Conservation (phyloP, 345 rosid genomes). For the Firmiana major region DNA sequence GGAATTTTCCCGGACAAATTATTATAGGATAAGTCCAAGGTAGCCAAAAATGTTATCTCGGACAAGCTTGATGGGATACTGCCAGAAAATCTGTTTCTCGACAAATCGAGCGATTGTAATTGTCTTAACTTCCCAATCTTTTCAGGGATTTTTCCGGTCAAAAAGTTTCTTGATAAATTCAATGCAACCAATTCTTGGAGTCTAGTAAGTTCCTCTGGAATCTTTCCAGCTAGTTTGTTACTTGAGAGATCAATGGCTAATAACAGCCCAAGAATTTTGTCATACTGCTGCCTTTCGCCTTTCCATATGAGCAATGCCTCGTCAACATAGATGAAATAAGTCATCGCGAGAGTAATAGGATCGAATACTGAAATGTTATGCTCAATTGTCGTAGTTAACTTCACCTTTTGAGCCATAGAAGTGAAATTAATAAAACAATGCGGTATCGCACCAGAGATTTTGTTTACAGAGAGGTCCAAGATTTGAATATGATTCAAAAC, state of each 20-base stretch:
- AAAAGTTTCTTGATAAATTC: conserved; percentile 10
- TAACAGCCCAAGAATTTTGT: neutral
- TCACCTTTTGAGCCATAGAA: neutral
- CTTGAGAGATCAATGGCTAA: conserved; percentile 14
- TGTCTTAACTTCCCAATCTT: conserved; percentile 21
- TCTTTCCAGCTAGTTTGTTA: conserved; percentile 28
- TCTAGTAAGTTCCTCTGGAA: conserved; percentile 25
- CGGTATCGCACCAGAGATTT: neutral
- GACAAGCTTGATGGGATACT: conserved; percentile 23
- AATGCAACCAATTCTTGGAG: conserved; percentile 13
- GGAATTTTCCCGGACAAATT: conserved; percentile 16
- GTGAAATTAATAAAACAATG: neutral
- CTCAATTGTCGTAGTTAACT: neutral
- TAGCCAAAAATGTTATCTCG: neutral
- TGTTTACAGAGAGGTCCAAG: neutral
- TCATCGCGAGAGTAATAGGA: no score
- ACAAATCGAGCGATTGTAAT: conserved; percentile 25
- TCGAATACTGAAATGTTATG: neutral
- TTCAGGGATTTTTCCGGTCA: conserved; percentile 21
- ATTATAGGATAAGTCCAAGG: conserved; percentile 10
- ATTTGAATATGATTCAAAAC: neutral
- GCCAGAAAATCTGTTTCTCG: conserved; percentile 30
- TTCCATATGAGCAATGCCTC: conserved; percentile 26
- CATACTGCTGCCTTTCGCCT: conserved; percentile 8
- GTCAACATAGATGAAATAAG: neutral